Conservation (phyloP, 345 rosid species). For the Pistacia integerrima region DNA sequence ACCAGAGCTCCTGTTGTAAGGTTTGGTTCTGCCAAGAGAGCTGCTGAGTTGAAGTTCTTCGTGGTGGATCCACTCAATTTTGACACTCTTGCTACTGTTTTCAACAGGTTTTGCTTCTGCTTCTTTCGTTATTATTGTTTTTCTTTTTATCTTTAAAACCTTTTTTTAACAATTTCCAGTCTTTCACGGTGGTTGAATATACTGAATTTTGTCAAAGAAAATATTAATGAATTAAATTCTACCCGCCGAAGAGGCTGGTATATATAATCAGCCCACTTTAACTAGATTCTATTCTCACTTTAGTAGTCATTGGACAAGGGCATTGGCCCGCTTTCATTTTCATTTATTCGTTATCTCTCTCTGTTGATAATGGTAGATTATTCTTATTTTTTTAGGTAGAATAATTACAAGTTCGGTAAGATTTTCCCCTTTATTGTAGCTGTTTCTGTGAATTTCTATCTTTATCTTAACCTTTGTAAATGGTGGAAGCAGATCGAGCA, state of each 20-base stretch:
- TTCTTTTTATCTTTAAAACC: neutral
- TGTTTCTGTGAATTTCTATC: neutral
- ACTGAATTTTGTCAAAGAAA: too few relatives aligned
- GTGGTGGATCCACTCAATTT: slow-evolving; percentile 44
- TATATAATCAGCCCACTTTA: too few relatives aligned
- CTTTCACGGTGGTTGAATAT: too few relatives aligned
- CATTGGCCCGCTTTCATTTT: neutral
- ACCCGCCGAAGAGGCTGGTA: too few relatives aligned
- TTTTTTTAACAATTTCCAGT: neutral
- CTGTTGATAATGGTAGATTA: neutral
- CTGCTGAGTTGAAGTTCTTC: slow-evolving; percentile 42
- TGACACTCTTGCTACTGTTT: slow-evolving; percentile 37
- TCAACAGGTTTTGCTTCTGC: slow-evolving; percentile 33
- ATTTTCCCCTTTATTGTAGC: neutral
- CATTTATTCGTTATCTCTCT: neutral
- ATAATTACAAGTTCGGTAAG: neutral
- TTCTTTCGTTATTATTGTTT: neutral
- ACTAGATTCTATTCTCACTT: too few relatives aligned
- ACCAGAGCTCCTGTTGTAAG: slow-evolving; percentile 55
- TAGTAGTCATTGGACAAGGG: neutral
- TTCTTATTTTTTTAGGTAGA: neutral
- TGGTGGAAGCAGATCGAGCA: slow-evolving; percentile 43
- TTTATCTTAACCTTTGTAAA: too few relatives aligned
- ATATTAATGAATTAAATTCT: too few relatives aligned
- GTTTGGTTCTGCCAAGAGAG: slow-evolving; percentile 42